These are phyloP conservation scores for Vitis riparia DNA, from an alignment of 164 flowering plant genomes.

Conservation along the genomic window DNA sequence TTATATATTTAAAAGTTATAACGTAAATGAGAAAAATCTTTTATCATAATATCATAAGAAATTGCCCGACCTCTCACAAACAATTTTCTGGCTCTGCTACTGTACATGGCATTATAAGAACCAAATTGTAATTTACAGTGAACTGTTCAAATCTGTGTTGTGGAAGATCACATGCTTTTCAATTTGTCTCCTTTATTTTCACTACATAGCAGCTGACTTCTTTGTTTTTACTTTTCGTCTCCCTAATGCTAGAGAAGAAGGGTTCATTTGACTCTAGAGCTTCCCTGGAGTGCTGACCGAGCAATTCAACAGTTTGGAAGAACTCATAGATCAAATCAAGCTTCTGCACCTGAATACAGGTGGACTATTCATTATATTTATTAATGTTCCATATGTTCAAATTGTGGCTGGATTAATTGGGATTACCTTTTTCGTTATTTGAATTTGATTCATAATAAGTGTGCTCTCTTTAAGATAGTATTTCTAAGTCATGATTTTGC, in stretches of 20 bases:
- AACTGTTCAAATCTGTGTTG: neutral
- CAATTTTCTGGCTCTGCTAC: too few species aligned
- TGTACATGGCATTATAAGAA: neutral
- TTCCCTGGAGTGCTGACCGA: slow-evolving; percentile 99
- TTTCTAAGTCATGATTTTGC: too few species aligned
- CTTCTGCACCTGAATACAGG: slow-evolving; percentile 98
- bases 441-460: neutral
- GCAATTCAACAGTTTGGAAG: slow-evolving; percentile 99
- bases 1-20: too few species aligned
- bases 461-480: neutral
- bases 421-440: too few species aligned
- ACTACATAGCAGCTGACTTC: neutral
- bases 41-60: too few species aligned
- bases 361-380: slow-evolving; percentile 16
- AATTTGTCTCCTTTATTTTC: neutral
- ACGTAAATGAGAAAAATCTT: too few species aligned
- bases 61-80: too few species aligned
- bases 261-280: slow-evolving; percentile 92
- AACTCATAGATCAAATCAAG: slow-evolving; percentile 98
- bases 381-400: neutral
- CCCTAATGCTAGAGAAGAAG: slow-evolving; percentile 72
- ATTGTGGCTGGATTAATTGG: neutral
- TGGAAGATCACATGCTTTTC: neutral
- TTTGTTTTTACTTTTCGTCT: slow-evolving; percentile 6
- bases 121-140: neutral